Evolutionary conservation across 2,329 filamentous ascomycete species (phyloP), one percentile per base, ranked within the genome.

Genomic region (Xylariaceae sp.): DNA sequence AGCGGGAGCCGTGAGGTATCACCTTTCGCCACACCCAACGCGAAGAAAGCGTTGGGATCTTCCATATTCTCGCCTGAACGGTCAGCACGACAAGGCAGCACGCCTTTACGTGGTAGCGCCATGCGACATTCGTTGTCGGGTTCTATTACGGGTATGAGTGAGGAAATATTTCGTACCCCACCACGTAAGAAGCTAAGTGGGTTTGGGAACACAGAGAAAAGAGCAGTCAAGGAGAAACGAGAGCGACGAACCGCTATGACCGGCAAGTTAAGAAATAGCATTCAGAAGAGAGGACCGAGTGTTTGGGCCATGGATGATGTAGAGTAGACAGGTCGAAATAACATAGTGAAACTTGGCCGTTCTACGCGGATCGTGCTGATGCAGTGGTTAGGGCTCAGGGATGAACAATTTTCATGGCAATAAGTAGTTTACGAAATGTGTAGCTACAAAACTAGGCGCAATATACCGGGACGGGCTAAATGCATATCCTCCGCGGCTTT

Each of bases 161-260:
- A 63, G 5, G 64, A 66, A 43, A 59, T 66, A 43, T 62, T 67
- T 36, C 63, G 70, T 55, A 80, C 79, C 16, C 75, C 82, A 21
- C 80, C 82, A 2, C 73, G 83, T 36, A 86, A 82, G 74, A 87
- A 85, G 75, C 63, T 87, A 51, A 84, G 78, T 55, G 82, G 82
- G 15, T 87, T 83, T 61, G 83, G 78, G 53, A 73, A 75, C 26
- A 76, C 80, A 46, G 85, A 88, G 66, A 86, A 84, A 73, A 72
- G 72, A 23, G 75, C 76, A 23, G 67, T 87, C 50, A 83, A 78
- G 70, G 75, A 77, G 53, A 82, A 80, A 69, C 72, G 77, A 57
- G 75, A 76, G n/a, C 78, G 74, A 56, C 75, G 82, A 60, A 77
- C 77, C 62, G 78, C 75, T 3, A 78, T 85, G 7, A 71, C 84